A percentile compares a stretch with the other conserved stretches of the same genome.
Evolutionary conservation across 139 green algal species (phyloP).

Genomic region (Zygnema circumcarinatum): DNA sequence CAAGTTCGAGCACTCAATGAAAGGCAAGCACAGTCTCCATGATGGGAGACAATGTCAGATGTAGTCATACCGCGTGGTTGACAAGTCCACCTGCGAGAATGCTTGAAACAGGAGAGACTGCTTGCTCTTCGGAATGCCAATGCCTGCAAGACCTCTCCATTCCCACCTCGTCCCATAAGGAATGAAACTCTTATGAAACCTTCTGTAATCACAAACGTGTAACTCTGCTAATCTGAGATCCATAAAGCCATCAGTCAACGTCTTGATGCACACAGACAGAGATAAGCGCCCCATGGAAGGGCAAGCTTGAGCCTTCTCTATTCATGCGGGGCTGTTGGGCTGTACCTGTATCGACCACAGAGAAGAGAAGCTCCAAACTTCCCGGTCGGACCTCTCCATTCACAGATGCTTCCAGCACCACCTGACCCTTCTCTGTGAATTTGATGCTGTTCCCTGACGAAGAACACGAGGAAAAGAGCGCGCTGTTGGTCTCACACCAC

Average conservation of each 20-base stretch:
- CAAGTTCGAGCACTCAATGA: too few species aligned
- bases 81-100: constrained; percentile 46
- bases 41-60: too few species aligned
- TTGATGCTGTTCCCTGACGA: constrained; percentile 50
- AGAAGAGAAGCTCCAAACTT: constrained; percentile 26
- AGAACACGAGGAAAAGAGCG: not conserved
- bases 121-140: constrained; percentile 44
- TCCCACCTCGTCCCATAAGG: not conserved
- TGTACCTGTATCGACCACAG: constrained; percentile 22
- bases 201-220: too few species aligned
- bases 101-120: constrained; percentile 53
- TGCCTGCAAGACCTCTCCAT: constrained; percentile 41
- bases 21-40: too few species aligned
- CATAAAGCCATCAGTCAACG: not conserved
- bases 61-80: constrained; percentile 21
- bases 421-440: constrained; percentile 43
- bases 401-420: constrained; percentile 15
- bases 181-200: too few species aligned
- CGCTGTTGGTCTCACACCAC: too few species aligned
- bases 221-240: not conserved
- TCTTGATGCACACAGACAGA: too few species aligned
- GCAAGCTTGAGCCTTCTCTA: too few species aligned
- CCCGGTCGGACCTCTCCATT: not conserved
- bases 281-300: too few species aligned
- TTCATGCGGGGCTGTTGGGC: too few species aligned